A percentile compares a stretch with the other conserved stretches of the same genome.
Conservation (phyloP, 1,284 basidiomycete genomes). For the Ustilago crameri region DNA sequence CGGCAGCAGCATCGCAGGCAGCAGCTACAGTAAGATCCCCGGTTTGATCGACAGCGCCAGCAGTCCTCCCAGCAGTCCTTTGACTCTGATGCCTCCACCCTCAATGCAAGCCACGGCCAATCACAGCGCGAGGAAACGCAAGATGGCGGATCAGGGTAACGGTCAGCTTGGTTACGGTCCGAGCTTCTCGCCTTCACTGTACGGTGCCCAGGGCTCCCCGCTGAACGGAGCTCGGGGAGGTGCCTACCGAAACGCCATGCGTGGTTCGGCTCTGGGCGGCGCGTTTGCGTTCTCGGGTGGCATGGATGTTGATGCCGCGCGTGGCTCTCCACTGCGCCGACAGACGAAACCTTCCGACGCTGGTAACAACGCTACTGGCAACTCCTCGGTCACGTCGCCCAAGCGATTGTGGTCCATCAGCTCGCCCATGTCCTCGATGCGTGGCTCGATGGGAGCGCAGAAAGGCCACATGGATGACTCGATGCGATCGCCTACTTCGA, state of each 20-base stretch:
- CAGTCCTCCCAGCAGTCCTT: constrained; percentile 59
- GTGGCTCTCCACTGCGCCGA: constrained; percentile 43
- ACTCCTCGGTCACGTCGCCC: constrained; percentile 41
- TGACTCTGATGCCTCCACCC: constrained; percentile 57
- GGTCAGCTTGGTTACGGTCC: constrained; percentile 39
- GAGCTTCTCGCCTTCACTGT: constrained; percentile 41
- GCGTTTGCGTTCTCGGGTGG: constrained; percentile 41
- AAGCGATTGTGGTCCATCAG: constrained; percentile 51
- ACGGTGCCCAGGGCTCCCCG: constrained; percentile 4
- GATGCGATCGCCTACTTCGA: constrained; percentile 43
- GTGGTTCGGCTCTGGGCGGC: constrained; percentile 36
- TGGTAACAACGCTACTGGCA: constrained; percentile 12
- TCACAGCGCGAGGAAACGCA: constrained; percentile 56
- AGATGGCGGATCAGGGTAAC: constrained; percentile 45
- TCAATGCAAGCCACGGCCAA: constrained; percentile 46
- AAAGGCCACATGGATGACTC: constrained; percentile 21
- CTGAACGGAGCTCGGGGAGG: not conserved
- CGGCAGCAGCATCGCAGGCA: constrained; percentile 51
- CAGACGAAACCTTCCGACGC: constrained; percentile 27
- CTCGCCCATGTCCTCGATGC: constrained; percentile 52
- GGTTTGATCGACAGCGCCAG: constrained; percentile 58
- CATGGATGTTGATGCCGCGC: constrained; percentile 32
- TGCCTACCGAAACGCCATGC: constrained; percentile 16
- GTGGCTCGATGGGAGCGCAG: constrained; percentile 16
- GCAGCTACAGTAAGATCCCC: constrained; percentile 51